Conservation (phyloP, 208 protist species). For the Crithidia acanthocephali region DNA sequence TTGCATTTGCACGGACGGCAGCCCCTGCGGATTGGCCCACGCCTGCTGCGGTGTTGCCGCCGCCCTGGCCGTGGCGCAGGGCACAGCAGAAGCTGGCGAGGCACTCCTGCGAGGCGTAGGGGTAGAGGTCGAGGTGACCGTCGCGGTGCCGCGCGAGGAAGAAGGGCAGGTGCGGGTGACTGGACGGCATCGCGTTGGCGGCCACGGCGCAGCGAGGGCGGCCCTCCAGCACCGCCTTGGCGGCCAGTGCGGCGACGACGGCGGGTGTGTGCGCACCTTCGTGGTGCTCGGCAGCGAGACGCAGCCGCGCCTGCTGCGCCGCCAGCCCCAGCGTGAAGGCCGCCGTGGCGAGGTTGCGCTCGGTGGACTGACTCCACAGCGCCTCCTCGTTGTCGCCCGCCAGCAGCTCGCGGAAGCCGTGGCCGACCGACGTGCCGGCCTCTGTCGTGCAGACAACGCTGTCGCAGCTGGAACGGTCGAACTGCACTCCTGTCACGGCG, state of each 20-base stretch:
- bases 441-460: slow-evolving; percentile 81
- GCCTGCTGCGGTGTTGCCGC: not conserved
- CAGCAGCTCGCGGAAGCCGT: slow-evolving; percentile 83
- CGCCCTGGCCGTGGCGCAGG: slow-evolving; percentile 10
- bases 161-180: slow-evolving; percentile 87
- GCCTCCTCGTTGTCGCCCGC: slow-evolving; percentile 74
- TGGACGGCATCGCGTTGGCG: slow-evolving; percentile 36
- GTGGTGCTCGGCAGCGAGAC: slow-evolving; percentile 14
- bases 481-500: slow-evolving; percentile 52
- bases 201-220: slow-evolving; percentile 45
- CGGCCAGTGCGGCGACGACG: slow-evolving; percentile 18
- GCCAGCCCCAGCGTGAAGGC: slow-evolving; percentile 52
- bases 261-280: slow-evolving; percentile 14
- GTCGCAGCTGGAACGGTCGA: slow-evolving; percentile 82
- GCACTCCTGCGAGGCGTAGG: slow-evolving; percentile 74
- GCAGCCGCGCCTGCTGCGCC: slow-evolving; percentile 31
- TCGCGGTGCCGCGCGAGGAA: slow-evolving; percentile 66
- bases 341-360: slow-evolving; percentile 70
- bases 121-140: slow-evolving; percentile 79
- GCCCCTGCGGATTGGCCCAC: not conserved
- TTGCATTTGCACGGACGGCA: not conserved
- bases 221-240: slow-evolving; percentile 29
- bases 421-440: slow-evolving; percentile 53
- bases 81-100: slow-evolving; percentile 68
- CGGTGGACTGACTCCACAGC: slow-evolving; percentile 49